Evolutionary conservation across 805 yeast genomes (phyloP), one percentile per base, ranked within the genome.

Genomic region (Saccharomycopsis guyanensis): DNA sequence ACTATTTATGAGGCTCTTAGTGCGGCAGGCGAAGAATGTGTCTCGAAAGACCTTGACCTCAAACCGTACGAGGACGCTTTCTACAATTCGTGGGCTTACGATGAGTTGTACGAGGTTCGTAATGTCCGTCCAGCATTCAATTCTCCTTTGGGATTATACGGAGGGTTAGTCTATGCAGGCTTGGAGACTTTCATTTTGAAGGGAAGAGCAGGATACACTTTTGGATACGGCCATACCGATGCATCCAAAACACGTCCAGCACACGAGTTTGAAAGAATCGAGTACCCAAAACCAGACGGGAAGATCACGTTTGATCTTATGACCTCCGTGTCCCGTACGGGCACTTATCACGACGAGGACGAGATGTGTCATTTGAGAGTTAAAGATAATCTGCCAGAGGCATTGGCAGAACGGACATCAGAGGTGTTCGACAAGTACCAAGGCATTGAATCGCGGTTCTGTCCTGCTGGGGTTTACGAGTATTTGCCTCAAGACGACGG

Each of bases 381-480:
- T 40, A 62, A 60, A 42, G 56, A 63, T 44, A 52, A 58, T 19
- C 57, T 62, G 2, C 57, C 53, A 16, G 57, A 53, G 4, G 47
- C 29, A 1, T 24, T 60, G 4, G 57, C 48, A 20, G 47, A 45
- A 7, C 46, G 44, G 12, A 35, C 34, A 6, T 53, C 40, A 40
- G 49, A 45, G 51, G 56, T 38, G 22, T 93, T 75, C 66, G 88
- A 91, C 10, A 78, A 72, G 54, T 93, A 69, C 68, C 70, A 85
- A 62, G 98, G 98, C 18, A 72, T 93, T 18, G 98, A 93, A 64
- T 81, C 78, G 59, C 71, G 94, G 52, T 93, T 93, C 70, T 93
- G 98, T 59, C 98, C 98, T 3, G 98, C 98, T 19, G 98, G 98
- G 20, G 98, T 93, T 10, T 93, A 93, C 64, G 98, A 93, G 66